Evolutionary conservation across 73 alveolate species (phyloP).

Genomic region (Stentor roeselii): DNA sequence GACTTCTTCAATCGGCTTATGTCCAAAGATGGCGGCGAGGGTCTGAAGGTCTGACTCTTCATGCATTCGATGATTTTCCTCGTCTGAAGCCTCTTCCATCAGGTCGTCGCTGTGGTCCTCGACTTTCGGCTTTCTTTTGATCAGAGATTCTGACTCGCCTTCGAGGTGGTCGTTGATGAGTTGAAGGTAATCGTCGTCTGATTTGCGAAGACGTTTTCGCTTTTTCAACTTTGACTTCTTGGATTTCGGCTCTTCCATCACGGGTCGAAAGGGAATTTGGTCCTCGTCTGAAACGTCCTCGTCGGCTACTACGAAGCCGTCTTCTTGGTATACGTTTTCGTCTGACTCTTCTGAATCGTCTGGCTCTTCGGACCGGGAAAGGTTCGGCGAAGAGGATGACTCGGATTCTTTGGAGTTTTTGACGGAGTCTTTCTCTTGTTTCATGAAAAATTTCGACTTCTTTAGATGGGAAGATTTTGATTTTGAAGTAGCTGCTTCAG

Average conservation of each 20-base stretch:
- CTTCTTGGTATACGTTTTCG: neutral
- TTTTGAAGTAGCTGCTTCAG: too few species aligned
- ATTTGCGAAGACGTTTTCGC: neutral
- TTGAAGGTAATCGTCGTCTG: neutral
- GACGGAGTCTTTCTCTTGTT: too few species aligned
- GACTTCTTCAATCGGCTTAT: neutral
- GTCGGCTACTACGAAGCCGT: constrained; percentile 9
- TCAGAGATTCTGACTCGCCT: neutral
- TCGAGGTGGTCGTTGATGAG: neutral
- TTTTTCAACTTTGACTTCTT: neutral
- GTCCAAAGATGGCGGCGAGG: constrained; percentile 3
- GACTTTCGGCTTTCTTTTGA: neutral
- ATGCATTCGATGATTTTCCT: neutral
- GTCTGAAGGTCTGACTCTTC: neutral
- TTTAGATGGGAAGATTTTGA: too few species aligned
- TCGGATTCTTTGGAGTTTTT: too few species aligned
- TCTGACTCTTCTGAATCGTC: neutral
- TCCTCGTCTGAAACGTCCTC: constrained; percentile 9
- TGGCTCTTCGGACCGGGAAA: too few species aligned
- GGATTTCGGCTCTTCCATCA: neutral
- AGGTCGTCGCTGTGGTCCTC: neutral
- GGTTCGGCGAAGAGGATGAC: too few species aligned
- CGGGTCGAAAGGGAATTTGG: neutral
- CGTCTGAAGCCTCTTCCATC: neutral
- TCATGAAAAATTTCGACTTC: too few species aligned